Base-by-base conservation (phyloP, 164 flowering plant genomes). In the Cinnamomum micranthum region DNA sequence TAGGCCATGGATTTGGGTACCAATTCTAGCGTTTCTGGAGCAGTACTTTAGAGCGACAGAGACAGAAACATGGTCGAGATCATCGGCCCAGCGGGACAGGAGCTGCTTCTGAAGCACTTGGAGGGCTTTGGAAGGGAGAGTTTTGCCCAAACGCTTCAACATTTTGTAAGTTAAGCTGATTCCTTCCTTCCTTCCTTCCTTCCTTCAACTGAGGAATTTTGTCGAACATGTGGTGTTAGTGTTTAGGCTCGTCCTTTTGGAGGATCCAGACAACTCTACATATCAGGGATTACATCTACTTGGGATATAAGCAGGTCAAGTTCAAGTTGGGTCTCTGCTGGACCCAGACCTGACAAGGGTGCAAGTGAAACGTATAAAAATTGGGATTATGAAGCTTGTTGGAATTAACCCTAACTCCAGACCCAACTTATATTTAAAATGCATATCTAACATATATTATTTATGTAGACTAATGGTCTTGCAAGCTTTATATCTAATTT, bases 21-120 rank as follows among this genome's bases (percentile, higher is more conserved):
- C 98, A 7, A 52, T 79, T 41, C 72, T 81, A 1, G 60, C 71
- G 65, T 87, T 79, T 10, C 91, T 87, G 24, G 84, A 50, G 67
- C 91, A 93, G 25, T 88, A 90, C 82, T 93, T 95, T 69, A 91
- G 80, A 23, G 91, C 93, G 14, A 87, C 69, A 1, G 94, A 85
- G 7, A 91, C 5, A 0, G 82, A 77, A 71, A 85, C 87, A 63
- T 88, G 88, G 69, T 90, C 85, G 1, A 90, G 25, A 55, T 68
- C 67, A 20, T 72, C 24, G 0, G 25, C 2, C 20, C 80, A 72
- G 65, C 84, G 80, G 65, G 50, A 25, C 15, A 58, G 82, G 31
- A 88, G 74, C 71, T 85, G 87, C 9, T 72, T 80, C 70, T 71
- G 86, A 79, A 93, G 84, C 33, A 75, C 74, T 27, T 79, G 70